Conservation (phyloP, 2,329 filamentous ascomycete species). For the Sarocladiaceae sp. region DNA sequence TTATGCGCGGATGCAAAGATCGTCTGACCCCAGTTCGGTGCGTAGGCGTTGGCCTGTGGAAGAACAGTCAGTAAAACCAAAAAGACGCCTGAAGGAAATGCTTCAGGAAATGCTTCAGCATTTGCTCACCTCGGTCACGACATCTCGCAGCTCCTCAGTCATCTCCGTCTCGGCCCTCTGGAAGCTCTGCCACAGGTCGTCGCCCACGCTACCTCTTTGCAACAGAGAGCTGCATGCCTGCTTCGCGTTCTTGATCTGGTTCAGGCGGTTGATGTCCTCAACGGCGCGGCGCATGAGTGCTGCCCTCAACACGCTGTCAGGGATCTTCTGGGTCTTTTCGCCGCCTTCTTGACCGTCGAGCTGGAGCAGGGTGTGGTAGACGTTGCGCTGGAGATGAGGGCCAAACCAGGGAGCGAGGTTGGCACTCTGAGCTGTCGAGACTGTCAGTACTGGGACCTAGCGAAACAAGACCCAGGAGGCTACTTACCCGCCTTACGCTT, state of each 20-base stretch:
- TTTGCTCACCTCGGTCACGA: slow-evolving; percentile 73
- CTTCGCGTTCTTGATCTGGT: slow-evolving; percentile 83
- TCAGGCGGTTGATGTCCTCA: slow-evolving; percentile 87
- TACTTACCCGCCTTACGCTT: slow-evolving; percentile 77
- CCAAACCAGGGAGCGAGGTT: slow-evolving; percentile 93
- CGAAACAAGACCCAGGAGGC: not conserved
- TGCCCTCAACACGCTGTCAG: slow-evolving; percentile 80
- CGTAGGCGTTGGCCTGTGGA: slow-evolving; percentile 77
- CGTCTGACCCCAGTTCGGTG: slow-evolving; percentile 80
- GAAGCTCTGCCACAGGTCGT: slow-evolving; percentile 93
- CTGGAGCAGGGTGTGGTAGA: slow-evolving; percentile 90
- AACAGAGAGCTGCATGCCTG: slow-evolving; percentile 76
- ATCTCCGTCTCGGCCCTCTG: slow-evolving; percentile 92
- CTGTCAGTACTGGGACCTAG: not conserved
- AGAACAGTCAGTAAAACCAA: slow-evolving; percentile 8
- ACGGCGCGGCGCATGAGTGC: slow-evolving; percentile 83
- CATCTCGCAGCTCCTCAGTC: slow-evolving; percentile 90
- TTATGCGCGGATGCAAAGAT: slow-evolving; percentile 99
- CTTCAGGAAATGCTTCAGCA: not conserved
- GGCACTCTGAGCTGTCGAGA: slow-evolving; percentile 59
- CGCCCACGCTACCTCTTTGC: slow-evolving; percentile 86
- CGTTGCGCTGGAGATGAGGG: slow-evolving; percentile 81
- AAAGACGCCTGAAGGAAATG: slow-evolving; percentile 8
- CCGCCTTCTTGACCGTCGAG: slow-evolving; percentile 41
- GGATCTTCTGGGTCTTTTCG: slow-evolving; percentile 64